Conservation (phyloP, 495 filamentous ascomycete species). For the Annulohypoxylon stygium region DNA sequence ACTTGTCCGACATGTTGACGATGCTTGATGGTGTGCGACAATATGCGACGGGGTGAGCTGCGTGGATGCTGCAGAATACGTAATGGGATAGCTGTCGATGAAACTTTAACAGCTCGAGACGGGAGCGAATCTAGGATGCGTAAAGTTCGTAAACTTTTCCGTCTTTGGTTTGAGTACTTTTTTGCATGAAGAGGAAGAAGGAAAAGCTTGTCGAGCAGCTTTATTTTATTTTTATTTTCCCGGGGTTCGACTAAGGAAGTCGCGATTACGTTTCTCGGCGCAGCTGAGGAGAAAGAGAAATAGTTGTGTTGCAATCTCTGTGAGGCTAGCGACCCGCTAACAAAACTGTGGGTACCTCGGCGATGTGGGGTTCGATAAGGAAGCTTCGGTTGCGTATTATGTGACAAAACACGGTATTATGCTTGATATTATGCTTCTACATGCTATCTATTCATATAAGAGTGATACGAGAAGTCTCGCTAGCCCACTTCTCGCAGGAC, state of each 20-base stretch:
- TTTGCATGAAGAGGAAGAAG: background rate
- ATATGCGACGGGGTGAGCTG: slow-evolving; percentile 21
- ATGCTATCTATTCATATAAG: slow-evolving; percentile 10
- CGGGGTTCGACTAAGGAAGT: slow-evolving; percentile 11
- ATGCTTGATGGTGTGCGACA: slow-evolving; percentile 16
- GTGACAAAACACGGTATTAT: background rate
- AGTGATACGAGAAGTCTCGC: background rate
- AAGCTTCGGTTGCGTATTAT: background rate
- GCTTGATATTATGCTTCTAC: no score
- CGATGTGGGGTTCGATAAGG: background rate
- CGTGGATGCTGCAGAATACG: slow-evolving; percentile 13
- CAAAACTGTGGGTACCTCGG: slow-evolving; percentile 3
- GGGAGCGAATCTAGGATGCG: background rate
- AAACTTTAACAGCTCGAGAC: background rate
- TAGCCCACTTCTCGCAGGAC: background rate
- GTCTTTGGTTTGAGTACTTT: no score
- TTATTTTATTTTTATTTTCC: background rate
- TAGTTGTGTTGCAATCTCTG: slow-evolving; percentile 13
- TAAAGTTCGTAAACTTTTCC: background rate
- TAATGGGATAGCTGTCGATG: slow-evolving; percentile 2
- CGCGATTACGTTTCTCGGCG: slow-evolving; percentile 16
- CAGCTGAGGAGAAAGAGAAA: slow-evolving; percentile 33
- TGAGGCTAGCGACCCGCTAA: background rate
- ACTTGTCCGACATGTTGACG: slow-evolving; percentile 52
- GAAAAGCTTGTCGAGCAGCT: background rate